Conservation (phyloP, 306 rosid genomes). For the Hippophae rhamnoides region DNA sequence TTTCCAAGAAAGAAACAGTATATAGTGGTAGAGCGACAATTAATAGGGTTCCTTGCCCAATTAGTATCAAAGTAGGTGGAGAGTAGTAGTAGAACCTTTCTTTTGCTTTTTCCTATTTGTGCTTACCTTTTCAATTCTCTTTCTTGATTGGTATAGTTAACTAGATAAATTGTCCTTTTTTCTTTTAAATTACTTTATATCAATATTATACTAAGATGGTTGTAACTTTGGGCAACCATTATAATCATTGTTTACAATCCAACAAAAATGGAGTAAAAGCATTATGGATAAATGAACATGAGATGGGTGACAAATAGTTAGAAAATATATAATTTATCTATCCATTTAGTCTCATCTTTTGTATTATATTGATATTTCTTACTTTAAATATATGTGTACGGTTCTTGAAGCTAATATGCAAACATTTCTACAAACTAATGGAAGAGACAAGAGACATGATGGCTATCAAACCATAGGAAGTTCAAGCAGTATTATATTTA, state of each 20-base stretch:
- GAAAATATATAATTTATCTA: not conserved
- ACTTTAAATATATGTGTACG: slow-evolving; percentile 18
- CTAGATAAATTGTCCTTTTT: too few relatives aligned
- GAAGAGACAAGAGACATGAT: slow-evolving; percentile 42
- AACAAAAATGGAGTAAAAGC: too few relatives aligned
- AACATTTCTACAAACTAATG: slow-evolving; percentile 66
- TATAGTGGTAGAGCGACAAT: too few relatives aligned
- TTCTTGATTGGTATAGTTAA: slow-evolving; percentile 93
- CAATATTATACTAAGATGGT: too few relatives aligned
- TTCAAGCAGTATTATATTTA: slow-evolving; percentile 40
- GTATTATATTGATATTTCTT: slow-evolving; percentile 2
- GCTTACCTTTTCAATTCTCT: slow-evolving; percentile 68
- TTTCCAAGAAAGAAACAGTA: too few relatives aligned
- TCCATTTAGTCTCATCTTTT: not conserved
- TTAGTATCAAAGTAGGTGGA: too few relatives aligned
- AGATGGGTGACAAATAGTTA: too few relatives aligned
- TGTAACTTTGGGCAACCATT: too few relatives aligned
- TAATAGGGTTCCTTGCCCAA: too few relatives aligned
- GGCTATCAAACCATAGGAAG: slow-evolving; percentile 68
- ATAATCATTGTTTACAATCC: too few relatives aligned
- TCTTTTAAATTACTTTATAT: too few relatives aligned
- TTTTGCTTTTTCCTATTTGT: slow-evolving; percentile 76
- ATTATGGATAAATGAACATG: too few relatives aligned
- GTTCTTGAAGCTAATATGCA: slow-evolving; percentile 66
- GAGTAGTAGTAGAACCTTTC: slow-evolving; percentile 86